Conservation (phyloP, 805 yeast species). For the Saccharomycopsis babjevae region DNA sequence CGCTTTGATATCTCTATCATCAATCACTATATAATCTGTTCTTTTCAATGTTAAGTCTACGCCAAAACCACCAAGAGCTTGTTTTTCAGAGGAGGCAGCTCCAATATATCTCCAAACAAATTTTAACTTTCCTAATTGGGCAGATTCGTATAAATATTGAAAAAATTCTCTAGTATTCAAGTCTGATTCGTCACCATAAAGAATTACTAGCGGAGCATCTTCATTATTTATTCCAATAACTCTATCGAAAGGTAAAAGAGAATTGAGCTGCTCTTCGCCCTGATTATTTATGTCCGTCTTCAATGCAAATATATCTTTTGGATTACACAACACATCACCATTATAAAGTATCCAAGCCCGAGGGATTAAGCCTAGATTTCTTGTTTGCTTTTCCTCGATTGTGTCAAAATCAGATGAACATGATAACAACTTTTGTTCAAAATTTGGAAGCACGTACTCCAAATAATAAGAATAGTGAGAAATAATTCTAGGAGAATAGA, state of each 20-base stretch:
- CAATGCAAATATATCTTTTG: slow-evolving; percentile 72
- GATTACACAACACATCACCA: slow-evolving; percentile 47
- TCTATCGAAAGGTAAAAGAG: slow-evolving; percentile 44
- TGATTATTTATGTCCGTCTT: slow-evolving; percentile 31
- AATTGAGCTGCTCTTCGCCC: background rate
- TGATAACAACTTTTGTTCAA: slow-evolving; percentile 18
- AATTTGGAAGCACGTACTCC: slow-evolving; percentile 25
- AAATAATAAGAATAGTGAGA: slow-evolving; percentile 50
- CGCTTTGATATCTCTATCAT: slow-evolving; percentile 37
- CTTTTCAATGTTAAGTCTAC: slow-evolving; percentile 53
- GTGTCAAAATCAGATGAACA: slow-evolving; percentile 25
- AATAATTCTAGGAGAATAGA: slow-evolving; percentile 51
- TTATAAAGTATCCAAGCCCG: slow-evolving; percentile 43
- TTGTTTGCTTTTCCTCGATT: slow-evolving; percentile 25
- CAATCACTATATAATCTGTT: slow-evolving; percentile 56
- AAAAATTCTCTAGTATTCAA: slow-evolving; percentile 46
- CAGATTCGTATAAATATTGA: slow-evolving; percentile 45
- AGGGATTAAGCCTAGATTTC: background rate
- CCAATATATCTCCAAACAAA: slow-evolving; percentile 71
- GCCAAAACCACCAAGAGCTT: slow-evolving; percentile 51
- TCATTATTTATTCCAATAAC: slow-evolving; percentile 40
- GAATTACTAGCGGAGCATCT: slow-evolving; percentile 42
- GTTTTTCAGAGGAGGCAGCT: slow-evolving; percentile 15
- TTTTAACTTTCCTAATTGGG: slow-evolving; percentile 53
- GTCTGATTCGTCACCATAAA: slow-evolving; percentile 59